Conservation (phyloP, 805 yeast genomes). For the Diddensiella caesifluorescens region DNA sequence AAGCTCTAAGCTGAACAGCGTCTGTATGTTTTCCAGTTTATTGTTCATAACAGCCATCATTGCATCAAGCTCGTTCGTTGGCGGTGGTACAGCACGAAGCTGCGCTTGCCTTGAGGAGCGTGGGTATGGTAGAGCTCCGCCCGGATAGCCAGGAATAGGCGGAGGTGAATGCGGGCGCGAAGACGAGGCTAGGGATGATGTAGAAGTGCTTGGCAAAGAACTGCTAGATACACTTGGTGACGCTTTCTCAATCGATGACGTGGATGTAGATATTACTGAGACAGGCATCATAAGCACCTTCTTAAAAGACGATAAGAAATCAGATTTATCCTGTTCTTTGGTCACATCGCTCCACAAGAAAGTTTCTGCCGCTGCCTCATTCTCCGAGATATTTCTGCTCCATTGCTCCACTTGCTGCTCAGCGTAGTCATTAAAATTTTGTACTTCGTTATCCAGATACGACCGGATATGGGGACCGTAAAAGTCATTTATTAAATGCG, state of each 20-base stretch:
- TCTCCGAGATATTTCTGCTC: conserved; percentile 33
- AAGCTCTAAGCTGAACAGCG: conserved; percentile 74
- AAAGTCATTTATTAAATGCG: conserved; percentile 21
- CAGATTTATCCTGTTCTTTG: conserved; percentile 41
- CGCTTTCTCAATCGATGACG: not conserved
- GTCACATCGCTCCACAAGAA: conserved; percentile 45
- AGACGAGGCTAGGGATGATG: conserved; percentile 14
- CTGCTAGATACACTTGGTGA: conserved; percentile 1
- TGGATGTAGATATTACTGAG: conserved; percentile 16
- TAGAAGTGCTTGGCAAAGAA: conserved; percentile 4
- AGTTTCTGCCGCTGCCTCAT: conserved; percentile 46
- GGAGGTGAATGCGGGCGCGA: conserved; percentile 3
- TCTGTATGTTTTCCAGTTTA: conserved; percentile 69
- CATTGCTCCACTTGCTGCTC: conserved; percentile 29
- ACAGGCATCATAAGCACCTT: conserved; percentile 41
- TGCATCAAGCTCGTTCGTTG: conserved; percentile 68
- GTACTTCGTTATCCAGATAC: conserved; percentile 30
- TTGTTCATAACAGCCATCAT: conserved; percentile 70
- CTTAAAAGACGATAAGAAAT: conserved; percentile 47
- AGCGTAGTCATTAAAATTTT: conserved; percentile 25
- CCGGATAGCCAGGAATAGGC: not conserved
- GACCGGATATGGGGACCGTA: conserved; percentile 26
- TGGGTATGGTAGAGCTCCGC: conserved; percentile 8
- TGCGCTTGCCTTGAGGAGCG: conserved; percentile 5
- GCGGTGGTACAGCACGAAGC: conserved; percentile 25